Base-by-base conservation (phyloP, 495 filamentous ascomycete genomes). In the Polyplosphaeria fusca region DNA sequence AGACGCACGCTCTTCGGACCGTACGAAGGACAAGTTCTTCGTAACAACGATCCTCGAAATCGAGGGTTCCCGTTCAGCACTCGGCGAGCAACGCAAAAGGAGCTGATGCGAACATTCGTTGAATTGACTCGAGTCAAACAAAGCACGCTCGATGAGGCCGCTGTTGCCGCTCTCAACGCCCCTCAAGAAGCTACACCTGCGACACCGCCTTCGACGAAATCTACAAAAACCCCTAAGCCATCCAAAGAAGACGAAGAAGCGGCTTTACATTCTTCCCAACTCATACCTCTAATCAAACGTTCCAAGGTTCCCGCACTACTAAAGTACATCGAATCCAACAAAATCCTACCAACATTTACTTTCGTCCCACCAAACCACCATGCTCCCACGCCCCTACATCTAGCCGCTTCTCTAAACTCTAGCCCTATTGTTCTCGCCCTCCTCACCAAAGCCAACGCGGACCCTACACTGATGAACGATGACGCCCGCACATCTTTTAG, bases 41-140 rank as follows among this genome's bases (percentile, higher is more conserved):
- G 80, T 35, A 80, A 82, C 37, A 93, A 91, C 63, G 93, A 98
- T 64, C 76, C 84, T 1, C 79, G 94, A n/a, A 76, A 93, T 60
- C 80, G 94, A 39, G 85, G 87, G 0, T 96, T 98, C 64, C 93
- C 93, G 0, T 97, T 98, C 71, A 94, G 80, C 71, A 98, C 93
- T 9, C 82, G 92, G n/a, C 78, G 93, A 22, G 90, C 93, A 2
- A 98, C 93, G 0, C 91, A 98, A 60, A 86, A 83, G 28, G 93
- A 98, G 70, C 84, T 98, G 0, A 91, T 96, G 87, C 82, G 91
- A 18, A 82, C 84, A 44, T 98, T 96, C 64, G 85, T 91, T 53
- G 94, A 98, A 68, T 76, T 98, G 4, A 98, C 93, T 0, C 77
- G 92, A 1, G 80, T 94, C 9, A 96, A 98, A 70, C 75, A 95